Conservation (phyloP, 1,284 basidiomycete genomes). For the Trichosporon ovoides region DNA sequence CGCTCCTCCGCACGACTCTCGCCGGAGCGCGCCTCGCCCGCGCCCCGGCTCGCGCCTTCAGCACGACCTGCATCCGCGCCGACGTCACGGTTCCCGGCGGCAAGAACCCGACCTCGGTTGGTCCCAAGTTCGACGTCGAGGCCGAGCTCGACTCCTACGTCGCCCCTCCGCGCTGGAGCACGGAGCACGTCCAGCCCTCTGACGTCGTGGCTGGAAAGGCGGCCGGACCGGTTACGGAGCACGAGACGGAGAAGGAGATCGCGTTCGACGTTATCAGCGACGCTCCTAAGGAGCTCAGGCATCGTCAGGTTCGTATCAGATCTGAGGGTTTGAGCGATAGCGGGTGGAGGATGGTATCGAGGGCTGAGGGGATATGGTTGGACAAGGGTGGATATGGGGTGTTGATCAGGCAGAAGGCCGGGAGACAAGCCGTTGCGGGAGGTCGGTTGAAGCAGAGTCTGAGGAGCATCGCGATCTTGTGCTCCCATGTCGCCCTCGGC, state of each 20-base stretch:
- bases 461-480: no score
- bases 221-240: slow-evolving; percentile 23
- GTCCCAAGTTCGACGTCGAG: slow-evolving; percentile 4
- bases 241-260: slow-evolving; percentile 28
- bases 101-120: slow-evolving; percentile 2
- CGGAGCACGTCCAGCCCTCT: slow-evolving; percentile 17
- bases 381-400: no score
- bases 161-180: slow-evolving; percentile 5
- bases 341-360: slow-evolving; percentile 54
- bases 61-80: background rate
- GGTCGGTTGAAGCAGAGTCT: no score
- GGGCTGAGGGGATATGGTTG: no score
- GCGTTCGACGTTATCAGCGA: slow-evolving; percentile 46
- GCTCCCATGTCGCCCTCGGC: no score
- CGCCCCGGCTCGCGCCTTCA: slow-evolving; percentile 1
- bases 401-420: no score
- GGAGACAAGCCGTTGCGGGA: no score
- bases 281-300: slow-evolving; percentile 41
- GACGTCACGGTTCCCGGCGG: slow-evolving; percentile 2
- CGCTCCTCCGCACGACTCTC: slow-evolving; percentile 16
- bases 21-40: background rate
- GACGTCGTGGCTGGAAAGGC: slow-evolving; percentile 25
- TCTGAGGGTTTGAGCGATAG: slow-evolving; percentile 31
- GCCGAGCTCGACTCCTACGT: background rate
- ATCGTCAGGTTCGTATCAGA: slow-evolving; percentile 8